Evolutionary conservation across 768 basidiomycete genomes (phyloP).

Genomic region (Hygrophoropsis aurantiaca): DNA sequence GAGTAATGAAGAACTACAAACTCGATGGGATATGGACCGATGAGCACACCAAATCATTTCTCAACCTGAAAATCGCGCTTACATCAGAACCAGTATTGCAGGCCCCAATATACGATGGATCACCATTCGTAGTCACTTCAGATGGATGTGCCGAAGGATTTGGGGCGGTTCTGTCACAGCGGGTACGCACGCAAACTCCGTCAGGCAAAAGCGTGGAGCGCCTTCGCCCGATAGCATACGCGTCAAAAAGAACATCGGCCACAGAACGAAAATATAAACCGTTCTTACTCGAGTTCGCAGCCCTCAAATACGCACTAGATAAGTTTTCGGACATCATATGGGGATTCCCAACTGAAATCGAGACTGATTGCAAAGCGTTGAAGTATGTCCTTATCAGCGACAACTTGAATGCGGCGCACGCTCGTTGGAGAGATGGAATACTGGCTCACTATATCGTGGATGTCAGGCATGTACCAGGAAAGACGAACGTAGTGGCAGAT

Average conservation of each 20-base stretch:
- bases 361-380: constrained; percentile 21
- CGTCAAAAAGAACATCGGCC: constrained; percentile 33
- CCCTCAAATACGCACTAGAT: constrained; percentile 21
- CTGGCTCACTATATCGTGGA: constrained; percentile 22
- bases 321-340: constrained; percentile 27
- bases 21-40: constrained; percentile 12
- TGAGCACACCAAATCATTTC: constrained; percentile 19
- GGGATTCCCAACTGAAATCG: constrained; percentile 19
- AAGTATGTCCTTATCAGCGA: constrained; percentile 24
- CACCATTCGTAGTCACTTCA: constrained; percentile 17
- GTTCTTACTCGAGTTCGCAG: constrained; percentile 33
- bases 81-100: constrained; percentile 16
- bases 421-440: constrained; percentile 27
- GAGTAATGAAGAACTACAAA: constrained; percentile 18
- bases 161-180: constrained; percentile 15
- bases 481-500: constrained; percentile 19
- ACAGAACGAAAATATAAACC: constrained; percentile 30
- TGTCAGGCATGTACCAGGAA: constrained; percentile 20
- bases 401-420: constrained; percentile 20
- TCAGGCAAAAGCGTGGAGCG: constrained; percentile 15
- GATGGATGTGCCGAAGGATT: constrained; percentile 22
- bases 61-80: constrained; percentile 12
- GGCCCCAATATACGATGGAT: constrained; percentile 12
- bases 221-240: constrained; percentile 32
- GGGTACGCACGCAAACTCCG: constrained; percentile 3